phyloP scores from a whole-genome alignment of 345 rosid genomes.

The Aquilaria malaccensis region DNA sequence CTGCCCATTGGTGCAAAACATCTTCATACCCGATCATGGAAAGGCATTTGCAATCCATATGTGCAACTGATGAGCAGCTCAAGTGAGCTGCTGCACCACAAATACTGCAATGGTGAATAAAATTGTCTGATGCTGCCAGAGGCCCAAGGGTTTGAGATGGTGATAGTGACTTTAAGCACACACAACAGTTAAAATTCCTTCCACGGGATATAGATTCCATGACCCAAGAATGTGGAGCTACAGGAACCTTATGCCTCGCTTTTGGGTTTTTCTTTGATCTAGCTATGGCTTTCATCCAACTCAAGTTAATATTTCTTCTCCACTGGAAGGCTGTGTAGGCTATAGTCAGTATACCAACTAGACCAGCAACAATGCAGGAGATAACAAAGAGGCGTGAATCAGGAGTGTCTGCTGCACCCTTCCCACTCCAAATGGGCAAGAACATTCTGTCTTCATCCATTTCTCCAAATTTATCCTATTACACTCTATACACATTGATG shows the following conservation, averaged over 20 bases:
- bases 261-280: conserved; percentile 89
- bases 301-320: conserved; percentile 89
- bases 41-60: conserved; percentile 80
- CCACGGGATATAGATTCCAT: conserved; percentile 61
- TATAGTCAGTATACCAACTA: conserved; percentile 78
- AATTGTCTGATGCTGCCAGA: conserved; percentile 47
- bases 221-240: conserved; percentile 71
- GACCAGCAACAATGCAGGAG: conserved; percentile 62
- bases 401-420: conserved; percentile 35
- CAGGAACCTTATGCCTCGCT: conserved; percentile 63
- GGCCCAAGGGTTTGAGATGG: conserved; percentile 67
- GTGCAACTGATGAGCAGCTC: conserved; percentile 59
- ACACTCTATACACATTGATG: conserved; percentile 16
- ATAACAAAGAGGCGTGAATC: conserved; percentile 58
- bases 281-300: conserved; percentile 93
- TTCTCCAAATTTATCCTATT: conserved; percentile 12
- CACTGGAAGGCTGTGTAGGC: conserved; percentile 91
- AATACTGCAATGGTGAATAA: conserved; percentile 50
- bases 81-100: conserved; percentile 84
- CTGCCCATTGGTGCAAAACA: conserved; percentile 91
- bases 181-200: conserved; percentile 80
- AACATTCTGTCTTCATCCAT: conserved; percentile 63
- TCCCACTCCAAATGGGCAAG: conserved; percentile 41
- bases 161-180: conserved; percentile 68
- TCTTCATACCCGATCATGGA: conserved; percentile 77